Evolutionary conservation across 1,139 yeast genomes (phyloP), one percentile per base, ranked within the genome.

Genomic region (Yamadazyma jaroonii): DNA sequence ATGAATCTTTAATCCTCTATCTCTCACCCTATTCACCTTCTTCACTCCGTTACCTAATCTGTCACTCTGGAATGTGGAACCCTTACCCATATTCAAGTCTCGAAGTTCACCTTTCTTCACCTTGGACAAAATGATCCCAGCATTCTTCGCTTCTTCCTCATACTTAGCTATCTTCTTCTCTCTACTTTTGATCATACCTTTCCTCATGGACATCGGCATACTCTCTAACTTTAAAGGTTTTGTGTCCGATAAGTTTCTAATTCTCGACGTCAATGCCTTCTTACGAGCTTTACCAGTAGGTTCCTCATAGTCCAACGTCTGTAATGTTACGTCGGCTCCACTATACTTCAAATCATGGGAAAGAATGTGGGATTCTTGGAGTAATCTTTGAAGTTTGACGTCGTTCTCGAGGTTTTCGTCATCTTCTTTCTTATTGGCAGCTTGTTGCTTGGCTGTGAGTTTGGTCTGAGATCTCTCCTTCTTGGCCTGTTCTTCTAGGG

Each of bases 201-300:
- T 85, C 41, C 97, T 74, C 71, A 88, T 80, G 15, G 75, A 59
- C 90, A 92, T 89, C 10, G 98, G 96, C 78, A 87, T 84, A 36
- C 79, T 84, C 49, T 86, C 95, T 25, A 83, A 62, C 39, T 65
- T 77, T 39, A 62, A 55, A 43, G 57, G 41, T 34, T 75, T 64
- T 13, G 62, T 52, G 0, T 81, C 75, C 53, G 81, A 81, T 7
- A 82, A 54, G 20, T 68, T 63, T 24, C 80, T 66, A 39, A 90
- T 66, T 39, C 97, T 72, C 30, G 81, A 73, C 39, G 83, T 82
- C 44, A 90, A 61, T 0, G 94, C 81, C 48, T 90, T 76, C 39
- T 79, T 74, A 39, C 97, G 70, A 2, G 90, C 83, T 38, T 82
- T 84, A 6, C 97, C 97, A 3, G 84, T 76, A 2, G 95, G 85